phyloP scores from a whole-genome alignment of 2,329 filamentous ascomycete genomes.

The Thielaviopsis musarum region DNA sequence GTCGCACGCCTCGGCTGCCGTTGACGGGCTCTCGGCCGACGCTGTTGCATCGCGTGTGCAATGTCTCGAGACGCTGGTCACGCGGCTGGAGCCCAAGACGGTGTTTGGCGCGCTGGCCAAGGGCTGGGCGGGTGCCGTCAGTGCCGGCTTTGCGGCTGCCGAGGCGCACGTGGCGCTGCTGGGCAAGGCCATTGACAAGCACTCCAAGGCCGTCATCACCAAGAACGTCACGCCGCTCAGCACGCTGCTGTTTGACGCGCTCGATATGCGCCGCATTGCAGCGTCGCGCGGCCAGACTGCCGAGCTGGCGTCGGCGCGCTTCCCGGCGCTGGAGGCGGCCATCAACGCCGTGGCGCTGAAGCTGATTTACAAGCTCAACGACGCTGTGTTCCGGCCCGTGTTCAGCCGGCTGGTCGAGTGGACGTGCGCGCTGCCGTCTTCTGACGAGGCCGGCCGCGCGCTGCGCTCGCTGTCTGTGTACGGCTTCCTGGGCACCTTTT shows the following conservation, averaged over 20 bases:
- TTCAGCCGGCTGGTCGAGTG: constrained; percentile 79
- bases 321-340: constrained; percentile 44
- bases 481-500: constrained; percentile 64
- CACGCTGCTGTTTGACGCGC: constrained; percentile 38
- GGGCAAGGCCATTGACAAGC: constrained; percentile 54
- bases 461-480: constrained; percentile 62
- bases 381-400: constrained; percentile 79
- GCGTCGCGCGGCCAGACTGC: constrained; percentile 28
- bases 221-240: constrained; percentile 60
- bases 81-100: constrained; percentile 60
- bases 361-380: constrained; percentile 94
- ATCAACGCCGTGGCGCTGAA: constrained; percentile 60
- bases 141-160: constrained; percentile 43
- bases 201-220: constrained; percentile 60
- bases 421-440: constrained; percentile 46
- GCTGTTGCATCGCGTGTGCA: constrained; percentile 48
- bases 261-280: constrained; percentile 49
- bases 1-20: constrained; percentile 54
- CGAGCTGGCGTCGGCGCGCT: constrained; percentile 27
- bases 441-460: constrained; percentile 38
- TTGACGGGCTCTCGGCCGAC: constrained; percentile 37
- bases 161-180: constrained; percentile 55
- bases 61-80: constrained; percentile 59
- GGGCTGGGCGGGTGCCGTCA: constrained; percentile 52
- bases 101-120: constrained; percentile 56